Percentiles rank a stretch among this genome's conserved stretches.
phyloP scores from a whole-genome alignment of 805 yeast species.

The Starmerella floris region DNA sequence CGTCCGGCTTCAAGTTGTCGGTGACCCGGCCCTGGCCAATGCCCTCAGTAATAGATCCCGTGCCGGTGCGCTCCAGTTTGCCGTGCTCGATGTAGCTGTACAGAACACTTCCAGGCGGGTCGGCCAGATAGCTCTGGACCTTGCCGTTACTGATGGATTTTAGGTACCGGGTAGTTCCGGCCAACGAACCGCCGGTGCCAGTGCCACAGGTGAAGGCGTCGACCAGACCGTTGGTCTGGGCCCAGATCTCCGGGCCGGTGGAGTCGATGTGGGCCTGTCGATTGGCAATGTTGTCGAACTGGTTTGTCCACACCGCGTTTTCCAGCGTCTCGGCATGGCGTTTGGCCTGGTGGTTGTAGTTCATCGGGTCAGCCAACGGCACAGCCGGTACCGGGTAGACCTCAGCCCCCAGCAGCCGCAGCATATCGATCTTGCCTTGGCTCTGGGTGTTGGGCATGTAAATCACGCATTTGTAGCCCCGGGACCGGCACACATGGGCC shows the following conservation, averaged over 20 bases:
- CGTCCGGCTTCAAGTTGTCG: slow-evolving; percentile 59
- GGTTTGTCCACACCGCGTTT: slow-evolving; percentile 88
- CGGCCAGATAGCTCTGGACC: slow-evolving; percentile 61
- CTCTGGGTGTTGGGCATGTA: slow-evolving; percentile 90
- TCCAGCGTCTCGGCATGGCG: slow-evolving; percentile 64
- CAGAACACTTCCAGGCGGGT: slow-evolving; percentile 85
- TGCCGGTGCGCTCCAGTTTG: slow-evolving; percentile 61
- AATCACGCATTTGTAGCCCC: slow-evolving; percentile 72
- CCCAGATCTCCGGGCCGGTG: slow-evolving; percentile 90
- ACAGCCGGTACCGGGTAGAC: slow-evolving; percentile 83
- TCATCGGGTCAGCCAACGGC: slow-evolving; percentile 66
- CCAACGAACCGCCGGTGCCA: slow-evolving; percentile 88
- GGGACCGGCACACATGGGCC: slow-evolving; percentile 62
- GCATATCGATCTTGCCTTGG: slow-evolving; percentile 60
- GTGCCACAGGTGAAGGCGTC: slow-evolving; percentile 83
- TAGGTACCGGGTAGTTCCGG: slow-evolving; percentile 70
- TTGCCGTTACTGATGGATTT: slow-evolving; percentile 52
- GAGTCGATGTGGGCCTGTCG: slow-evolving; percentile 78
- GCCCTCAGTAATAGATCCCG: slow-evolving; percentile 81
- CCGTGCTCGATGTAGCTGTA: slow-evolving; percentile 63
- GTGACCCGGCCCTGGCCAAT: slow-evolving; percentile 94
- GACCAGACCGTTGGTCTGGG: slow-evolving; percentile 61
- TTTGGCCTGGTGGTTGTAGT: slow-evolving; percentile 76
- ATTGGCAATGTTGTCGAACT: slow-evolving; percentile 78
- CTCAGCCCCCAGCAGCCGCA: slow-evolving; percentile 68